phyloP scores from a whole-genome alignment of 495 filamentous ascomycete species.

The Tuber indicum region DNA sequence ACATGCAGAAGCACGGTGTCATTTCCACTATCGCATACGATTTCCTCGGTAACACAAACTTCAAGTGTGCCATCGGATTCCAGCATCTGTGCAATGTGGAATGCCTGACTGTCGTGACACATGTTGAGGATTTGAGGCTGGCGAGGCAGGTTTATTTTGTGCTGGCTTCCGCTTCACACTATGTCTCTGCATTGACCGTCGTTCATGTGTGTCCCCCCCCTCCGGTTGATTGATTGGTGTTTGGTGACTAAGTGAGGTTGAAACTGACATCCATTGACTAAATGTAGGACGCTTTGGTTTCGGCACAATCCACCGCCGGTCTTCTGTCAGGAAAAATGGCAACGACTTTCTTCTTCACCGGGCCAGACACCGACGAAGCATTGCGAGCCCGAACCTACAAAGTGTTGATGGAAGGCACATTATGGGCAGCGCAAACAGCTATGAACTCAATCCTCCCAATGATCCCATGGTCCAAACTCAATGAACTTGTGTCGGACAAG shows the following conservation, averaged over 20 bases:
- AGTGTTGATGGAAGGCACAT: constrained; percentile 20
- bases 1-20: constrained; percentile 32
- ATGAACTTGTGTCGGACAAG: not conserved
- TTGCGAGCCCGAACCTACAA: constrained; percentile 16
- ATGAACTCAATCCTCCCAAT: constrained; percentile 26
- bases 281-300: constrained; percentile 18
- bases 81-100: constrained; percentile 26
- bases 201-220: constrained; percentile 25
- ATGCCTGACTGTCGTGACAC: constrained; percentile 29
- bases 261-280: not conserved
- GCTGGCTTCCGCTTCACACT: constrained; percentile 23
- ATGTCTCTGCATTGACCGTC: constrained; percentile 26
- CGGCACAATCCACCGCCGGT: constrained; percentile 26
- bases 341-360: constrained; percentile 27
- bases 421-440: constrained; percentile 32
- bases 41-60: constrained; percentile 37
- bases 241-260: not conserved
- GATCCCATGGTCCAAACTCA: constrained; percentile 25
- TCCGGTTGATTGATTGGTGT: not conserved
- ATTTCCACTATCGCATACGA: constrained; percentile 36
- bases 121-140: constrained; percentile 28
- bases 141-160: constrained; percentile 35
- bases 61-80: constrained; percentile 35
- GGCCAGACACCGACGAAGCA: constrained; percentile 19
- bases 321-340: constrained; percentile 34